These are phyloP conservation scores for Fusarium tjaetaba DNA, from an alignment of 2,329 filamentous ascomycete genomes.

Conservation along the genomic window DNA sequence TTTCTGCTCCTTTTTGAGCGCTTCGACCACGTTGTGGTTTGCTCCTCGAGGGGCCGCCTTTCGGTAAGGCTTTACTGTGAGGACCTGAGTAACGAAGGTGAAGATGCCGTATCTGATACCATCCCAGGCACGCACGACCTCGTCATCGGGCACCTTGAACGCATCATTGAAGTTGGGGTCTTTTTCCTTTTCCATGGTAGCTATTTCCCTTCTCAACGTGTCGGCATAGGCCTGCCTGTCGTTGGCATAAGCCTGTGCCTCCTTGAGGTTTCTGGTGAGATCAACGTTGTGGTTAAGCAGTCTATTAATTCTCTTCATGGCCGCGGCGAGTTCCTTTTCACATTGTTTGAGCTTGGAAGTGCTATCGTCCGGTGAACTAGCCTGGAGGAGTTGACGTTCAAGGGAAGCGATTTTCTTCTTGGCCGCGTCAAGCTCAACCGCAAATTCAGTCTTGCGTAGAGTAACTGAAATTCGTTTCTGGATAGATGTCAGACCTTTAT, in stretches of 20 bases:
- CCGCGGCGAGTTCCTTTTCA: background rate
- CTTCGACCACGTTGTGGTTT: background rate
- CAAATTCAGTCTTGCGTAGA: background rate
- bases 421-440: background rate
- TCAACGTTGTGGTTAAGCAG: background rate
- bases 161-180: background rate
- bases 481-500: background rate
- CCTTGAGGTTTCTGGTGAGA: background rate
- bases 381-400: background rate
- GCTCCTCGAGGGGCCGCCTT: background rate
- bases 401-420: background rate
- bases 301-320: background rate
- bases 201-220: background rate
- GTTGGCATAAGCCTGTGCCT: background rate
- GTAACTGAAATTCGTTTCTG: background rate
- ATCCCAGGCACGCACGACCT: background rate
- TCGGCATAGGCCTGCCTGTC: background rate
- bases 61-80: slow-evolving; percentile 12
- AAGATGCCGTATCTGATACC: background rate
- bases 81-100: background rate
- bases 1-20: slow-evolving; percentile 8
- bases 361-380: background rate
- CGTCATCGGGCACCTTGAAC: slow-evolving; percentile 18
- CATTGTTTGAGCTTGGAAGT: background rate
- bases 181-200: background rate